phyloP scores from a whole-genome alignment of 2,329 filamentous ascomycete genomes.

The Aspergillus felis region DNA sequence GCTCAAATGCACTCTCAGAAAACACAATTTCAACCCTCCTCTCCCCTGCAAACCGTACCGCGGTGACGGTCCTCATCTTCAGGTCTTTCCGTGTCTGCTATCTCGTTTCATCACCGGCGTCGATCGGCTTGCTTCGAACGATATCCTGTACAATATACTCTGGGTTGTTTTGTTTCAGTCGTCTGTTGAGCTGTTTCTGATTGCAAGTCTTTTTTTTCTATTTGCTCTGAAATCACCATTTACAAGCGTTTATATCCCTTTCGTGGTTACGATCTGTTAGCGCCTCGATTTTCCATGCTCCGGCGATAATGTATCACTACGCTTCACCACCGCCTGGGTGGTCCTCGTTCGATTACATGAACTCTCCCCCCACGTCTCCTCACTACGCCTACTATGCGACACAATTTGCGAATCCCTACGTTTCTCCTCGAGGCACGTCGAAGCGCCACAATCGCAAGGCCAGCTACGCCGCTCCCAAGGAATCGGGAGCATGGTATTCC shows the following conservation, averaged over 20 bases:
- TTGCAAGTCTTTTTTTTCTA: conserved; percentile 10
- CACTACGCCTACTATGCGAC: conserved; percentile 52
- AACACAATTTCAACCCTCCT: conserved; percentile 35
- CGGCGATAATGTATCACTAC: conserved; percentile 46
- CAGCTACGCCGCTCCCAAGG: conserved; percentile 49
- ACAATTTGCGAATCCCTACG: conserved; percentile 47
- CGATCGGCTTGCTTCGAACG: conserved; percentile 31
- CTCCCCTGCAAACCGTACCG: conserved; percentile 40
- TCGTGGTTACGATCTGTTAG: conserved; percentile 9
- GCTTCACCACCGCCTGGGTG: conserved; percentile 46
- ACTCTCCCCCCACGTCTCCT: conserved; percentile 49
- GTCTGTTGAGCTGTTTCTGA: conserved; percentile 11
- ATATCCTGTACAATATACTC: conserved; percentile 46
- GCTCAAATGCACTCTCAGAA: conserved; percentile 45
- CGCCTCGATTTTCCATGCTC: conserved; percentile 28
- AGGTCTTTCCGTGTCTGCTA: conserved; percentile 16
- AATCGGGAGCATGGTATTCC: conserved; percentile 41
- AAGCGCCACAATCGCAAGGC: conserved; percentile 55
- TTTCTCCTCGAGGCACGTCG: conserved; percentile 41
- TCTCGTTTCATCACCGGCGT: conserved; percentile 25
- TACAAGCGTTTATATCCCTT: conserved; percentile 7
- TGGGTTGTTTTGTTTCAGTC: conserved; percentile 25
- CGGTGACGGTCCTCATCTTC: conserved; percentile 39
- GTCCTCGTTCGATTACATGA: conserved; percentile 47
- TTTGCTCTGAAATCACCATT: conserved; percentile 14